Percentiles rank a stretch among this genome's conserved stretches.
Conservation (phyloP, 305 asterid genomes). For the Fraxinus sp. region DNA sequence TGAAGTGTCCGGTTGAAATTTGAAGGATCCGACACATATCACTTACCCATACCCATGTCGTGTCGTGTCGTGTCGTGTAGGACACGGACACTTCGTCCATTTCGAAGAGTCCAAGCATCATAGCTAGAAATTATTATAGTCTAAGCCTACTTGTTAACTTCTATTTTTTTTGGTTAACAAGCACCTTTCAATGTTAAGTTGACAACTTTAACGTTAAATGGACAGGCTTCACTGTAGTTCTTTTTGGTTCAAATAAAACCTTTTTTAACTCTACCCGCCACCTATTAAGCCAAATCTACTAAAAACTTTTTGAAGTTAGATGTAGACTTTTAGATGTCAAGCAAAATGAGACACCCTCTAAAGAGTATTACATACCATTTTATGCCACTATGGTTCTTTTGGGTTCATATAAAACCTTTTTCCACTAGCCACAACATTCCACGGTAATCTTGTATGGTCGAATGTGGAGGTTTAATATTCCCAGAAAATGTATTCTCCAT, state of each 20-base stretch:
- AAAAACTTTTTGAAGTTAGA: background rate
- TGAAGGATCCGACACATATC: too few relatives aligned
- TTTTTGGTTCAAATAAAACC: background rate
- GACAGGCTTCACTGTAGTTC: background rate
- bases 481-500: background rate
- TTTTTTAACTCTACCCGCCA: background rate
- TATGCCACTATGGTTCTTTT: background rate
- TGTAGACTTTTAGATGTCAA: background rate
- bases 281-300: background rate
- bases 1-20: too few relatives aligned
- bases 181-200: background rate
- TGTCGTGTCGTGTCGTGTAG: too few relatives aligned
- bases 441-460: background rate
- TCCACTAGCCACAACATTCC: background rate
- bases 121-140: slow-evolving; percentile 19
- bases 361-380: background rate
- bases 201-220: background rate
- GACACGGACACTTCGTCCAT: too few relatives aligned
- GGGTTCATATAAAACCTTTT: background rate
- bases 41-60: too few relatives aligned
- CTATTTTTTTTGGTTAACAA: background rate
- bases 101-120: too few relatives aligned
- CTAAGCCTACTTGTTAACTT: background rate
- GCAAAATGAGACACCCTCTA: background rate
- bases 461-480: background rate